Percentiles rank a stretch among this genome's conserved stretches.
Conservation (phyloP, 257 asterid species). For the Solanum virginianum region DNA sequence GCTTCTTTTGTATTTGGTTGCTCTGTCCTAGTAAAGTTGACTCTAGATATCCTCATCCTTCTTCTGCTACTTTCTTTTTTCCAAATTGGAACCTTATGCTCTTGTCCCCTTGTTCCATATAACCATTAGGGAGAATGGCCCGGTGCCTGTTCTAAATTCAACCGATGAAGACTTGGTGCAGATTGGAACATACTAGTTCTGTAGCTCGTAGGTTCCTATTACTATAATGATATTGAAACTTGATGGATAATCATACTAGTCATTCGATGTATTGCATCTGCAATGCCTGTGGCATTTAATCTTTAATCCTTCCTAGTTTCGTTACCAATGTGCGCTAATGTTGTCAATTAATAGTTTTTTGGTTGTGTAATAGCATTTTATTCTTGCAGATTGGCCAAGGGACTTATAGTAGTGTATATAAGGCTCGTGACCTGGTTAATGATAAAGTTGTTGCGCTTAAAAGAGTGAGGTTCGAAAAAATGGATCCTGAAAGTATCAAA, state of each 20-base stretch:
- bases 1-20: neutral
- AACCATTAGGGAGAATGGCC: neutral
- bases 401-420: slow-evolving; percentile 13
- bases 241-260: neutral
- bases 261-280: neutral
- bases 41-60: neutral
- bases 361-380: neutral
- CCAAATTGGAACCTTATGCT: neutral
- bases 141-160: neutral
- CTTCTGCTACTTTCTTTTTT: neutral
- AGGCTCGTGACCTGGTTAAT: slow-evolving; percentile 8
- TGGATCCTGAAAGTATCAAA: slow-evolving; percentile 10
- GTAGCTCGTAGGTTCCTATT: neutral
- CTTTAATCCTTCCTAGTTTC: neutral
- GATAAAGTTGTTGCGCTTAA: slow-evolving; percentile 13
- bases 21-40: neutral
- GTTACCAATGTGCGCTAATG: neutral
- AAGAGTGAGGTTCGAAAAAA: slow-evolving; percentile 6
- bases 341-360: neutral
- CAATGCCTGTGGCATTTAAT: neutral
- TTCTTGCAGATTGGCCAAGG: slow-evolving; percentile 17
- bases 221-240: neutral
- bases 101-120: neutral
- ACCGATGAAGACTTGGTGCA: neutral
- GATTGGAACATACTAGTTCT: neutral